Evolutionary conservation across 345 rosid genomes (phyloP), one percentile per base, ranked within the genome.

Genomic region (Conringia planisiliqua): DNA sequence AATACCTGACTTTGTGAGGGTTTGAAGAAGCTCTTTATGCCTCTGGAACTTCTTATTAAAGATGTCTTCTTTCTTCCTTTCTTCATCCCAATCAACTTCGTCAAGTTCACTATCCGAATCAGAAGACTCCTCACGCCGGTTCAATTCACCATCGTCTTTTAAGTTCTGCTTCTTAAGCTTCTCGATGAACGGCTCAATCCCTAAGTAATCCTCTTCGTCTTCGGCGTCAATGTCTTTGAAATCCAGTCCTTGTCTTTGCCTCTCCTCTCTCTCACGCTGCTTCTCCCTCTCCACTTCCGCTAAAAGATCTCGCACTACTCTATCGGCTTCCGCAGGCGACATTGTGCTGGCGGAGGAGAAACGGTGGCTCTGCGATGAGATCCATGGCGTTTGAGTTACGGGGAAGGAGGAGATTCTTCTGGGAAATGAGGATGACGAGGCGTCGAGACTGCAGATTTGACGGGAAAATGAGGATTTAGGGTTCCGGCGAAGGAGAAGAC

Each of bases 141-240:
- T 47, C 68, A 83, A 75, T 8, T 82, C 86, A 40, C 71, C 51
- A 36, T 72, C 38, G 18, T 78, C 80, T 71, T 87, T 91, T 54
- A 82, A 78, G 51, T 73, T 83, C 84, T 83, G 74, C 70, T 86
- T 87, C 80, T 90, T 87, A 9, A 91, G 85, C 84, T 85, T 91
- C 79, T 87, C 90, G 35, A 94, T 90, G 80, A 91, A 77, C 0
- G 92, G 88, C 47, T 83, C 82, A 26, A 94, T 89, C 1, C 96
- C 97, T 80, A 90, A 66, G 80, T 84, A 91, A 46, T 94, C 98
- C 74, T 90, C 97, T 30, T 91, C 85, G 39, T 88, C 97, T 79
- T 91, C 97, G 40, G 73, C 78, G 73, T 91, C 98, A 42, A 94
- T 85, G 76, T 91, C 97, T 73, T 84, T 84, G 22, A 81, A 87